phyloP scores from a whole-genome alignment of 225 moss, liverwort and hornwort species.

The Lunularia cruciata region DNA sequence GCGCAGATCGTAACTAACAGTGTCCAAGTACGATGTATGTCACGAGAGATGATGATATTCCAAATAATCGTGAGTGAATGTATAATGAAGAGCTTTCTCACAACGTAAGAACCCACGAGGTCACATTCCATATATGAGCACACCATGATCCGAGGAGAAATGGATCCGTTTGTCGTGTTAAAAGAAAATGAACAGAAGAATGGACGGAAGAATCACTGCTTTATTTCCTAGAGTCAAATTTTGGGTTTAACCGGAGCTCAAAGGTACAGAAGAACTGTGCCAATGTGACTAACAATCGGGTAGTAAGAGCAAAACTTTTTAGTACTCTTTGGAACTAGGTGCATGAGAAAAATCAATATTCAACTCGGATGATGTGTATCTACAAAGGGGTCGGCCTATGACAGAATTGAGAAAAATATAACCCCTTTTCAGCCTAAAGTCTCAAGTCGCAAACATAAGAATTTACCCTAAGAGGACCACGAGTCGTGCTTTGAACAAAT shows the following conservation, averaged over 20 bases:
- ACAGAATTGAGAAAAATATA: slow-evolving; percentile 34
- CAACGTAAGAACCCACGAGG: no score
- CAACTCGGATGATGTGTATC: slow-evolving; percentile 38
- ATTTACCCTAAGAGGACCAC: slow-evolving; percentile 62
- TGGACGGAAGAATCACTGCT: slow-evolving; percentile 29
- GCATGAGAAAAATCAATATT: slow-evolving; percentile 30
- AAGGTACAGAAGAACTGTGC: slow-evolving; percentile 36
- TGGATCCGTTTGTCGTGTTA: not conserved
- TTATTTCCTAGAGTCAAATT: slow-evolving; percentile 30
- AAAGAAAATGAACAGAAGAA: not conserved
- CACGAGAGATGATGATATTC: no score
- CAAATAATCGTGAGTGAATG: no score
- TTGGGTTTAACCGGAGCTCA: slow-evolving; percentile 19
- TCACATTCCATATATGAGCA: no score
- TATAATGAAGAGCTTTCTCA: no score
- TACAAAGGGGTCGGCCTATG: slow-evolving; percentile 43
- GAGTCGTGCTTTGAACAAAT: slow-evolving; percentile 76
- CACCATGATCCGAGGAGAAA: not conserved
- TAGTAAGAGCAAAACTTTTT: slow-evolving; percentile 40
- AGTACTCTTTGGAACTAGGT: slow-evolving; percentile 23
- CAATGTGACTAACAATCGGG: slow-evolving; percentile 38
- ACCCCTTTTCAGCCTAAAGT: slow-evolving; percentile 37
- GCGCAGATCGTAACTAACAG: no score
- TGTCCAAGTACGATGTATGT: no score
- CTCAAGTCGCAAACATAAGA: slow-evolving; percentile 3